Conservation (phyloP, 2,329 filamentous ascomycete genomes). For the Colletotrichum karsti region DNA sequence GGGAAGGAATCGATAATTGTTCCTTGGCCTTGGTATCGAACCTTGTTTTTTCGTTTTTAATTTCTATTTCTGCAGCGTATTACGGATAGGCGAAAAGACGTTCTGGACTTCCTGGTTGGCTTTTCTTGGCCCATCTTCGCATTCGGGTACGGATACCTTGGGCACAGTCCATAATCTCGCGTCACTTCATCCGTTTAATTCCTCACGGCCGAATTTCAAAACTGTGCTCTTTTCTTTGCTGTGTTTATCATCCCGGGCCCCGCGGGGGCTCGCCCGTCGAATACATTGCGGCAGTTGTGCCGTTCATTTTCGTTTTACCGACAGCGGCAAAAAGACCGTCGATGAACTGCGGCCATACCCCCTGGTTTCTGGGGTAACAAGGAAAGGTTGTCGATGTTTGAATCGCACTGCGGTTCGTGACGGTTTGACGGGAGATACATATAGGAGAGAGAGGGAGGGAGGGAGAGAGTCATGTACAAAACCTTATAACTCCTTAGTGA, state of each 20-base stretch:
- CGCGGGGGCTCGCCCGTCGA: background rate
- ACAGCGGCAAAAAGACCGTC: background rate
- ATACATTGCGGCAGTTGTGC: slow-evolving; percentile 6
- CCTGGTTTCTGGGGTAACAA: slow-evolving; percentile 15
- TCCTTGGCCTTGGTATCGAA: background rate
- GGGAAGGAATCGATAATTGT: background rate
- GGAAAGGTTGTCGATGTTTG: slow-evolving; percentile 7
- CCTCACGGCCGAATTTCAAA: too few relatives aligned
- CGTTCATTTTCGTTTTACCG: background rate
- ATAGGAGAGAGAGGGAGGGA: too few relatives aligned
- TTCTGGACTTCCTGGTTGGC: background rate
- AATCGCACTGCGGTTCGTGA: background rate
- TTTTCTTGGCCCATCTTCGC: background rate
- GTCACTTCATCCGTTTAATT: background rate
- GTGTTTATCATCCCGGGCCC: background rate
- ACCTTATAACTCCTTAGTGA: background rate
- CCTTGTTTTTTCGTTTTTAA: too few relatives aligned
- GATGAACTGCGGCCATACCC: background rate
- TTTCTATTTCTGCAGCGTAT: background rate
- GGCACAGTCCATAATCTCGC: slow-evolving; percentile 1
- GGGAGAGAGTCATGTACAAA: slow-evolving; percentile 11
- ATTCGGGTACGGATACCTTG: background rate
- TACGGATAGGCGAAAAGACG: background rate
- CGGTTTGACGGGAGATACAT: background rate
- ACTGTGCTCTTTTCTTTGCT: too few relatives aligned